These are phyloP conservation scores for Parachaetomium inaequale DNA, from an alignment of 495 filamentous ascomycete species.

Conservation along the genomic window DNA sequence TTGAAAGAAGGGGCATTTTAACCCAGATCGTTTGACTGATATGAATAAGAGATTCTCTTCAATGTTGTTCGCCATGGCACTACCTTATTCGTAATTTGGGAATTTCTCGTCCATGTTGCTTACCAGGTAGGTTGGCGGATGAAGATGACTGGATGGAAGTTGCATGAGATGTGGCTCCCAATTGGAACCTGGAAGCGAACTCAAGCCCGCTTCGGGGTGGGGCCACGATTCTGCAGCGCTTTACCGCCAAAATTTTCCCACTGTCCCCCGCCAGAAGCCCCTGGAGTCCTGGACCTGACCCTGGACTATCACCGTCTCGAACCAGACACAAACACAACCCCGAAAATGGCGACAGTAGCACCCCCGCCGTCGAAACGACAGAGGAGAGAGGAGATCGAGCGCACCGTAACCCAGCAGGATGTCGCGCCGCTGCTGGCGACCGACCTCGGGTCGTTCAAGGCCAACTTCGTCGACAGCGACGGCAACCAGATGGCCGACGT, in stretches of 20 bases:
- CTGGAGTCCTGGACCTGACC: background rate
- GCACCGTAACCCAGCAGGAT: slow-evolving; percentile 71
- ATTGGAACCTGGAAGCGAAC: no score
- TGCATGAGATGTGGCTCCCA: no score
- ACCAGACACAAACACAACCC: background rate
- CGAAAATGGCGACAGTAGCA: slow-evolving; percentile 75
- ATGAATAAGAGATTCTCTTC: no score
- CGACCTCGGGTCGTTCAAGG: slow-evolving; percentile 72
- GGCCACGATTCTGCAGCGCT: slow-evolving; percentile 23
- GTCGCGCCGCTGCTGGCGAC: slow-evolving; percentile 62
- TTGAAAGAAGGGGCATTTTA: background rate
- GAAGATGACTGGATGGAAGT: background rate
- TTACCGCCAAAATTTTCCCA: slow-evolving; percentile 34
- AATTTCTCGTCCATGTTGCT: background rate
- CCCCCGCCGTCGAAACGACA: slow-evolving; percentile 93
- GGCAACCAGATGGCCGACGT: slow-evolving; percentile 59
- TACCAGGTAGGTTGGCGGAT: background rate
- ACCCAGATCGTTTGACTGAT: no score
- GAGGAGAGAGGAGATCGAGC: slow-evolving; percentile 68
- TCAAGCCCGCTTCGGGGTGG: background rate
- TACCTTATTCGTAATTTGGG: no score
- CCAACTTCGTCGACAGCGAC: slow-evolving; percentile 84
- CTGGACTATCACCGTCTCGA: background rate
- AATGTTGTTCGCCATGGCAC: no score
- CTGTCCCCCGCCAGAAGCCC: background rate